Evolutionary conservation across 495 filamentous ascomycete species (phyloP), one percentile per base, ranked within the genome.

Genomic region (Aspergillus asperescens): DNA sequence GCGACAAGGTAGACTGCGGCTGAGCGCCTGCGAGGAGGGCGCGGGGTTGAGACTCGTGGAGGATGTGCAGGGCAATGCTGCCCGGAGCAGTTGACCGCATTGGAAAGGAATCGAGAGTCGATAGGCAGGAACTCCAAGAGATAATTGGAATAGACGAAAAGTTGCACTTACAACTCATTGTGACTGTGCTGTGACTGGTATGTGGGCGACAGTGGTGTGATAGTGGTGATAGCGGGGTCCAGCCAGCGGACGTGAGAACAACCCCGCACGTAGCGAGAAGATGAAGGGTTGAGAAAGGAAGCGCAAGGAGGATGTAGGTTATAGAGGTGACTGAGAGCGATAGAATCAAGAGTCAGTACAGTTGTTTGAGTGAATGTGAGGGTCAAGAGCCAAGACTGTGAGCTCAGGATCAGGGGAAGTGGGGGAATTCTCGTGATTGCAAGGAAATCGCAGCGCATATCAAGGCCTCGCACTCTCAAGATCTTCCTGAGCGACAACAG

Each of bases 141-240:
- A 31, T 18, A 24, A n/a, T 18, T 7, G 22, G 12, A 34, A 56
- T 32, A 16, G 55, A 40, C 13, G 19, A 29, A 57, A 37, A 34
- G 39, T 15, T 57, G 48, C 46, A 76, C 73, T 73, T 56, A 77
- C 74, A 75, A 63, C 71, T 75, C 74, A 77, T 77, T 54, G 58
- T 69, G 65, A 38, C 61, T 57, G 61, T 55, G 48, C 38, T 38
- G 46, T 29, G 25, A 16, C 42, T 27, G 50, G 27, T 42, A 34
- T 23, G 39, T 22, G 34, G 51, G 46, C 23, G 25, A 18, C 43
- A 32, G 38, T 34, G 43, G 16, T 37, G 57, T 35, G 28, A 18
- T 29, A 23, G 23, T 13, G 22, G 12, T 35, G 56, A 47, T 59
- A 59, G 57, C 55, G 61, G 55, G 57, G 49, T 63, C 32, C 47